These are phyloP conservation scores for Hyparrhenia diplandra DNA, from an alignment of 176 grass and related monocot species.

Conservation along the genomic window DNA sequence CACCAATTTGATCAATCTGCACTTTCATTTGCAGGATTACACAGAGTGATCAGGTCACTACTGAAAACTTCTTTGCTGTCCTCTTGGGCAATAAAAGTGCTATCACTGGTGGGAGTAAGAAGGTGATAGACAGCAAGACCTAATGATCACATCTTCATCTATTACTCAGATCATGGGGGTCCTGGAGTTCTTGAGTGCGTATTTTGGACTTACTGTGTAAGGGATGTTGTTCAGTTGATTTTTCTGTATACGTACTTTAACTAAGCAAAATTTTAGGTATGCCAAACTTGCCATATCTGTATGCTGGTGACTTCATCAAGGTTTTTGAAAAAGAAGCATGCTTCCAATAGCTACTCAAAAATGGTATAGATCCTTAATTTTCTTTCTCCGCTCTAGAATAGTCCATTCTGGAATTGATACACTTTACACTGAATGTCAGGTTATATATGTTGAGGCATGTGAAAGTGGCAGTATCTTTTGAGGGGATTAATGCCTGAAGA, in stretches of 20 bases:
- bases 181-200: constrained; percentile 86
- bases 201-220: neutral
- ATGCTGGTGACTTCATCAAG: constrained; percentile 78
- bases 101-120: constrained; percentile 82
- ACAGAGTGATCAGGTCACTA: constrained; percentile 63
- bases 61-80: constrained; percentile 72
- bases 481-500: constrained; percentile 75
- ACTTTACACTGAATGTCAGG: constrained; percentile 27
- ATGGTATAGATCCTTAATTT: constrained; percentile 48
- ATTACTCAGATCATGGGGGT: constrained; percentile 94
- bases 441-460: constrained; percentile 93
- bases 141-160: constrained; percentile 90
- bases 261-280: constrained; percentile 48
- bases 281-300: constrained; percentile 74
- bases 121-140: constrained; percentile 88
- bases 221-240: neutral
- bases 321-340: constrained; percentile 78
- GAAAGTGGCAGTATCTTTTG: constrained; percentile 98
- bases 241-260: constrained; percentile 6
- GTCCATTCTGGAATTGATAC: neutral
- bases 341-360: constrained; percentile 69
- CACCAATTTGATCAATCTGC: neutral
- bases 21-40: constrained; percentile 66
- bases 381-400: neutral
- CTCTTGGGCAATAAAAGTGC: constrained; percentile 74